Evolutionary conservation across 805 yeast genomes (phyloP).

Genomic region (Candida yuanshanica): DNA sequence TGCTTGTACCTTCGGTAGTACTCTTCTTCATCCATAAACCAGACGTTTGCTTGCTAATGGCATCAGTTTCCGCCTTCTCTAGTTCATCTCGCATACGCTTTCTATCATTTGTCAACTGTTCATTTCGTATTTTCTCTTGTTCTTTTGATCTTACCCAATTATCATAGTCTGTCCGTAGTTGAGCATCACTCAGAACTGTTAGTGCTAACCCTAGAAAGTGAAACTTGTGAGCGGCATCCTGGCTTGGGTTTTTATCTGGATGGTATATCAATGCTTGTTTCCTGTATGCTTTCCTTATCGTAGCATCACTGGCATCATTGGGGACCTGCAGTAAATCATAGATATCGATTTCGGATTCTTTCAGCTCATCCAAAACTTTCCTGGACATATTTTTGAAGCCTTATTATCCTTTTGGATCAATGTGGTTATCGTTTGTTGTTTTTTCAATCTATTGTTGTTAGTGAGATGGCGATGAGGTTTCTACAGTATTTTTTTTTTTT

Average conservation of each 20-base stretch:
- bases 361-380: slow-evolving; percentile 18
- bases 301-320: slow-evolving; percentile 51
- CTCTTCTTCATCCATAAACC: slow-evolving; percentile 13
- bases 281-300: slow-evolving; percentile 75
- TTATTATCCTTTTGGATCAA: too few species aligned
- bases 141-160: slow-evolving; percentile 12
- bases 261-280: slow-evolving; percentile 72
- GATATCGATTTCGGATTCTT: slow-evolving; percentile 20
- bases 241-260: slow-evolving; percentile 75
- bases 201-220: slow-evolving; percentile 81
- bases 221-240: slow-evolving; percentile 88
- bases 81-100: slow-evolving; percentile 20
- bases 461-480: too few species aligned
- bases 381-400: too few species aligned
- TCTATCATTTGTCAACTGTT: slow-evolving; percentile 13
- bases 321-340: slow-evolving; percentile 67
- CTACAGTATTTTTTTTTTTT: too few species aligned
- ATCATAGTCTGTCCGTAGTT: slow-evolving; percentile 82
- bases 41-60: not conserved
- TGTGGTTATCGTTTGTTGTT: too few species aligned
- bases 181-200: slow-evolving; percentile 72
- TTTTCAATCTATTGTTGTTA: too few species aligned
- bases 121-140: slow-evolving; percentile 6
- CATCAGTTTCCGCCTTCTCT: slow-evolving; percentile 17
- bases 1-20: slow-evolving; percentile 4